Evolutionary conservation across 2,329 filamentous ascomycete species (phyloP).

Genomic region (Neoscytalidium dimidiatum): DNA sequence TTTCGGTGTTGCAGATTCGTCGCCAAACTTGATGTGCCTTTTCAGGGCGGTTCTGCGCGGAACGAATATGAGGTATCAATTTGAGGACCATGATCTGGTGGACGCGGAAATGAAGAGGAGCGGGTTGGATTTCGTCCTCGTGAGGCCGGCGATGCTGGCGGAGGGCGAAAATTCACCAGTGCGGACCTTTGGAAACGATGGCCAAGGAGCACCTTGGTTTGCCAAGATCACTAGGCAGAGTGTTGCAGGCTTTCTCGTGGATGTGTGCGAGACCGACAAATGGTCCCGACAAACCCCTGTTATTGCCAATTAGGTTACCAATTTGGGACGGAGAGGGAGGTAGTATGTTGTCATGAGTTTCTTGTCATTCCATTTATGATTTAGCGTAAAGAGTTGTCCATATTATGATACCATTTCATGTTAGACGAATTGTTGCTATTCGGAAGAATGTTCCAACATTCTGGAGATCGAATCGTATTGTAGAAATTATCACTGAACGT

Average conservation of each 20-base stretch:
- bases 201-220: conserved; percentile 45
- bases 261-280: conserved; percentile 40
- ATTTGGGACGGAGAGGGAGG: neutral
- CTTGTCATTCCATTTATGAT: no score
- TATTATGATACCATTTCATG: no score
- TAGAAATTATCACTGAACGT: no score
- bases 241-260: conserved; percentile 51
- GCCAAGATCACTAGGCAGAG: conserved; percentile 39
- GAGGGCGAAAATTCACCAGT: conserved; percentile 41
- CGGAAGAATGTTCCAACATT: no score
- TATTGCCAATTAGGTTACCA: conserved; percentile 41
- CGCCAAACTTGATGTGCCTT: conserved; percentile 42
- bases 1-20: conserved; percentile 53
- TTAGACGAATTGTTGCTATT: no score
- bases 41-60: conserved; percentile 49
- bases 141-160: conserved; percentile 47
- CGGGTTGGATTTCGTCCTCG: conserved; percentile 46
- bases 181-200: conserved; percentile 46
- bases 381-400: no score
- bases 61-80: conserved; percentile 49
- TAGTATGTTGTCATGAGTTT: no score
- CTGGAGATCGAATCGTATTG: no score
- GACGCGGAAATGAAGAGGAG: conserved; percentile 44
- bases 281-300: conserved; percentile 51
- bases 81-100: conserved; percentile 52